Percentiles rank a stretch among this genome's conserved stretches.
phyloP scores from a whole-genome alignment of 805 yeast species.

The Debaryomyces castellii region DNA sequence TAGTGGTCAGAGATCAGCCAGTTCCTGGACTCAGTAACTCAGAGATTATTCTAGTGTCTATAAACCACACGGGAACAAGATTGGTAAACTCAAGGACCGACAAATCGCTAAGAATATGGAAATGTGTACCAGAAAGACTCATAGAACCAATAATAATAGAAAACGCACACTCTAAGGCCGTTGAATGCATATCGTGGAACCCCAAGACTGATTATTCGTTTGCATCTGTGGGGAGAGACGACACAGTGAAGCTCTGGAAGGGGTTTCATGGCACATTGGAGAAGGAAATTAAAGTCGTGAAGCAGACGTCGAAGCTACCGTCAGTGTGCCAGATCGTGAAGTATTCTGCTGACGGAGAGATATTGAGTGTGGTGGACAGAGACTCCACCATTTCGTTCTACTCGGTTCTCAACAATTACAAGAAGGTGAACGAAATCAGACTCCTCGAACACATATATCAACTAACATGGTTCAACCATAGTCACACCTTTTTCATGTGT shows the following conservation, averaged over 20 bases:
- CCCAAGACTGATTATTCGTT: slow-evolving; percentile 46
- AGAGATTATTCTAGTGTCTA: slow-evolving; percentile 35
- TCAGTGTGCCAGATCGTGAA: slow-evolving; percentile 19
- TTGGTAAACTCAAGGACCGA: slow-evolving; percentile 46
- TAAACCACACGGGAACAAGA: slow-evolving; percentile 43
- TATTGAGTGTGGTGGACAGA: slow-evolving; percentile 44
- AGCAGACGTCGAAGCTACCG: slow-evolving; percentile 7
- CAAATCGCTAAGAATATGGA: slow-evolving; percentile 41
- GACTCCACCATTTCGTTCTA: slow-evolving; percentile 36
- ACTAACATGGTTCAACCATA: slow-evolving; percentile 46
- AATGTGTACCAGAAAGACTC: slow-evolving; percentile 22
- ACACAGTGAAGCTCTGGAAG: slow-evolving; percentile 45
- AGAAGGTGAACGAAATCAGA: slow-evolving; percentile 21
- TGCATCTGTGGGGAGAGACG: slow-evolving; percentile 51
- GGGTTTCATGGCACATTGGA: slow-evolving; percentile 35
- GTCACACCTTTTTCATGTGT: slow-evolving; percentile 28
- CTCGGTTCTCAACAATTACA: slow-evolving; percentile 29
- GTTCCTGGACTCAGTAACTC: slow-evolving; percentile 16
- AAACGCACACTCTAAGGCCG: slow-evolving; percentile 38
- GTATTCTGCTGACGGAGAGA: slow-evolving; percentile 48
- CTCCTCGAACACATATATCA: slow-evolving; percentile 35
- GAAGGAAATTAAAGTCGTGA: slow-evolving; percentile 27
- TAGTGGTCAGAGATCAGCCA: slow-evolving; percentile 14
- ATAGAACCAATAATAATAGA: slow-evolving; percentile 41
- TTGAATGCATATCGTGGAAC: slow-evolving; percentile 48